Conservation (phyloP, 805 yeast species). For the Metschnikowia cubensis region DNA sequence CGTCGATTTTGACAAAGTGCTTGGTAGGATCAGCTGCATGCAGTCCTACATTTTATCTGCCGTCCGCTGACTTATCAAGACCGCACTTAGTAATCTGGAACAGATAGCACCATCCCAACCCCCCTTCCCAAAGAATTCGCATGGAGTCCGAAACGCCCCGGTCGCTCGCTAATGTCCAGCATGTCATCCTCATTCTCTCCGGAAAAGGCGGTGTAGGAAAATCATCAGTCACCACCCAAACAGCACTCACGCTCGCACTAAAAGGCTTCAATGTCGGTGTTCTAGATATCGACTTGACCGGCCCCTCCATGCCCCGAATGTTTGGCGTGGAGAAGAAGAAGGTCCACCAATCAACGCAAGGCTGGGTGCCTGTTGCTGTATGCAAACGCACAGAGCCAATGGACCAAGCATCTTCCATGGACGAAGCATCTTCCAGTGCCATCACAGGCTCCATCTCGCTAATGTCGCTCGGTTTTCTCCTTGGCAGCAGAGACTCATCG, state of each 20-base stretch:
- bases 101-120: not conserved
- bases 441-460: conserved; percentile 48
- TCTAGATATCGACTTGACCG: conserved; percentile 90
- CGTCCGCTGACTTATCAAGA: not conserved
- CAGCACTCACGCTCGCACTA: conserved; percentile 74
- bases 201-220: conserved; percentile 99
- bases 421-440: not conserved
- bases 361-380: conserved; percentile 86
- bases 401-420: not conserved
- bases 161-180: conserved; percentile 53
- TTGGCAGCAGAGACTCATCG: conserved; percentile 79
- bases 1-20: not conserved
- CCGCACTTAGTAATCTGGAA: not conserved
- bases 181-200: conserved; percentile 76
- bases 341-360: conserved; percentile 73
- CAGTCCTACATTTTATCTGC: not conserved
- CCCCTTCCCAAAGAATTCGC: not conserved
- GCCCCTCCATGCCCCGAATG: conserved; percentile 95
- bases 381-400: conserved; percentile 10
- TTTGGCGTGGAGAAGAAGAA: conserved; percentile 81
- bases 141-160: conserved; percentile 21
- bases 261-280: conserved; percentile 87
- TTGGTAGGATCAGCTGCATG: not conserved
- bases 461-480: conserved; percentile 85
- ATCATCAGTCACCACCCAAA: conserved; percentile 91